Evolutionary conservation across 1,284 basidiomycete genomes (phyloP).

Genomic region (Melampsora occidentalis): DNA sequence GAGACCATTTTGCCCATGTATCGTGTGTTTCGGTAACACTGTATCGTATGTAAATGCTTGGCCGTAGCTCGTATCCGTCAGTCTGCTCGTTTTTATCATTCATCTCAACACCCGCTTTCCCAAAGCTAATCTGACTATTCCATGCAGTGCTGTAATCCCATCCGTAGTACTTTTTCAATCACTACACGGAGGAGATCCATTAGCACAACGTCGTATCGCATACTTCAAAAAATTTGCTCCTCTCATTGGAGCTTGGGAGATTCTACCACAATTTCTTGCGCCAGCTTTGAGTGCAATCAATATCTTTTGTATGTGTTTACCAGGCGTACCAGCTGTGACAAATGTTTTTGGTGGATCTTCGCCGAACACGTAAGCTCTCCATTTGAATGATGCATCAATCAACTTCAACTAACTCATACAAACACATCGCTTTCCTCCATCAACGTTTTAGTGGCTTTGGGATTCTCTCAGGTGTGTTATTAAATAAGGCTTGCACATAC

Average conservation of each 20-base stretch:
- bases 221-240: conserved; percentile 39
- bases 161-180: conserved; percentile 44
- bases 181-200: conserved; percentile 33
- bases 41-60: not conserved
- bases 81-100: not conserved
- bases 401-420: too few species aligned
- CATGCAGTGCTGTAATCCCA: conserved; percentile 37
- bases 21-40: not conserved
- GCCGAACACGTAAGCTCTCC: conserved; percentile 36
- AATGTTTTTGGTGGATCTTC: conserved; percentile 40
- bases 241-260: conserved; percentile 40
- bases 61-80: not conserved
- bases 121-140: not conserved
- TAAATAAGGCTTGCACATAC: too few species aligned
- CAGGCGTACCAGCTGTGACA: conserved; percentile 30
- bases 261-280: conserved; percentile 42
- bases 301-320: conserved; percentile 37
- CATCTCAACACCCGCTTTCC: not conserved
- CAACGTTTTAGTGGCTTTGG: conserved; percentile 30
- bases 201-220: conserved; percentile 33
- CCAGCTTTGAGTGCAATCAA: conserved; percentile 43
- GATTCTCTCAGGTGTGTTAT: conserved; percentile 31
- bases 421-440: not conserved
- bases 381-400: too few species aligned
- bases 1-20: not conserved